Base-by-base conservation (phyloP, 306 rosid species). In the Abrus precatorius region DNA sequence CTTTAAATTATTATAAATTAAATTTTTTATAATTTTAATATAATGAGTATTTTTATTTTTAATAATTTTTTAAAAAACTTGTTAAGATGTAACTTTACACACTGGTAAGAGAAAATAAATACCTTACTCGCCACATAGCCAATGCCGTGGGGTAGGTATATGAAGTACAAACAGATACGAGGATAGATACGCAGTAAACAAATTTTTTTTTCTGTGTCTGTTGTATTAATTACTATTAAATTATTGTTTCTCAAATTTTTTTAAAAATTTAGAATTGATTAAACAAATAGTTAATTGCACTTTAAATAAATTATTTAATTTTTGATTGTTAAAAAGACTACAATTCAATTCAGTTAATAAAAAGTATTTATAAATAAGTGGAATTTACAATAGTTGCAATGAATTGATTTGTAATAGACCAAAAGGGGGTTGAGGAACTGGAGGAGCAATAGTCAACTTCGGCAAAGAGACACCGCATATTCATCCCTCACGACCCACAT, bases 361-460 rank as follows among this genome's bases (percentile, higher is more conserved):
- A 67, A 27, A 9, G 14, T 27, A 36, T 4, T 9, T 47, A 47
- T 47, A 9, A 11, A 48, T 1, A 30, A 49, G 20, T 41, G 43
- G 41, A n/a, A 33, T 6, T 34, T 34, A 48, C 30, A 63, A 14
- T 62, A 62, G 72, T 10, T 62, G 7, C 38, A 33, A 33, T 75
- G 6, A 77, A 20, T 28, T 14, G 27, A 47, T 20, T 4, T 52
- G 33, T 36, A 36, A 2, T 60, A 6, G 48, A 20, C 67, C 29
- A 12, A 41, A 29, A 9, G 34, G 61, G 62, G 40, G 33, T 59
- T 20, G 20, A 20, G 20, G 80, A 78, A 83, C 57, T 56, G 83
- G 53, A 77, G 62, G 14, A 63, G n/a, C 52, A 64, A 29, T 44
- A 14, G 83, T 78, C 64, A 78, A 78, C 64, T 69, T 0, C 9